Evolutionary conservation across 192 early-diverging fungal genomes (phyloP).

Genomic region (Spizellomyces punctatus): DNA sequence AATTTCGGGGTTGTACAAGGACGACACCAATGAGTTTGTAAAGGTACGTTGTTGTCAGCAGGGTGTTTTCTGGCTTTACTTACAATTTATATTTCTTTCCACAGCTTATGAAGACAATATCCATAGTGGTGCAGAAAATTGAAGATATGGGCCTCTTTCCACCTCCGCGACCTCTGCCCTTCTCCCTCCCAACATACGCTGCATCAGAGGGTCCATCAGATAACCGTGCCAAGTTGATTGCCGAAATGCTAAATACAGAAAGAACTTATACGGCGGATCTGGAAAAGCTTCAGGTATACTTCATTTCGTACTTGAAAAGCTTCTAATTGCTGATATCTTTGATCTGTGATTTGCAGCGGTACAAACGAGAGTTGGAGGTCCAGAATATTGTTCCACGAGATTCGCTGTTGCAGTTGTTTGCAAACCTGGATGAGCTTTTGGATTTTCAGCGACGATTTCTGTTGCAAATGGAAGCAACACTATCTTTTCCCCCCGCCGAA

Average conservation of each 20-base stretch:
- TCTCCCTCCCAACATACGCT: slow-evolving; percentile 31
- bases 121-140: slow-evolving; percentile 74
- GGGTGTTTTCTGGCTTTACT: neutral
- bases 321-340: neutral
- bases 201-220: slow-evolving; percentile 63
- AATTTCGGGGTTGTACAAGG: slow-evolving; percentile 85
- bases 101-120: slow-evolving; percentile 71
- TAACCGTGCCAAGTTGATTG: slow-evolving; percentile 83
- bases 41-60: slow-evolving; percentile 62
- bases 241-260: slow-evolving; percentile 92
- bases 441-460: slow-evolving; percentile 97
- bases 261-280: slow-evolving; percentile 88
- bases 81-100: neutral
- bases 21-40: slow-evolving; percentile 95
- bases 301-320: no score
- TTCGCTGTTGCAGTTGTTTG: slow-evolving; percentile 81
- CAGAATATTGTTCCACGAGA: slow-evolving; percentile 77
- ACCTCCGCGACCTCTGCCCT: slow-evolving; percentile 49
- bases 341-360: slow-evolving; percentile 27
- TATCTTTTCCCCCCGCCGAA: slow-evolving; percentile 70
- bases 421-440: slow-evolving; percentile 89
- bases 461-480: slow-evolving; percentile 79
- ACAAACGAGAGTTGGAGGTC: slow-evolving; percentile 38
- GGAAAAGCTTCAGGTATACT: slow-evolving; percentile 50
- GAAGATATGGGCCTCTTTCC: slow-evolving; percentile 68